Percentiles rank a stretch among this genome's conserved stretches.
phyloP scores from a whole-genome alignment of 805 yeast species.

The Yamadazyma sp. region DNA sequence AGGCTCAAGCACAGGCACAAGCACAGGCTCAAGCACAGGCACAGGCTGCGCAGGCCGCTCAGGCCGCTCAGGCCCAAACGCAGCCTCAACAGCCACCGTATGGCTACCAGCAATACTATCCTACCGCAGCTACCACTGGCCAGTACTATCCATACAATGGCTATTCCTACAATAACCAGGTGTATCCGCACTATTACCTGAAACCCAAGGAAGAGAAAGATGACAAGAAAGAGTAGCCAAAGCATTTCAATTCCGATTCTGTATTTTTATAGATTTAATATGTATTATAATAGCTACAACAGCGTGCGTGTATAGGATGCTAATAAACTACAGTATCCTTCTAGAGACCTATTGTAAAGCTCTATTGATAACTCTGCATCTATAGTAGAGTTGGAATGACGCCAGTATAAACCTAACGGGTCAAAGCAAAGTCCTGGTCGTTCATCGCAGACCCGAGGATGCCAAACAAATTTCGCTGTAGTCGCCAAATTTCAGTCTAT shows the following conservation, averaged over 20 bases:
- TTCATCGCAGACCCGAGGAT: too few species aligned
- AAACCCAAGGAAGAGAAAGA: constrained; percentile 14
- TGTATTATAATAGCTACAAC: too few species aligned
- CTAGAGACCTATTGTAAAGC: too few species aligned
- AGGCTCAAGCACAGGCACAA: constrained; percentile 10
- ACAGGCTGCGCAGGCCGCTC: not conserved
- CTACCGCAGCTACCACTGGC: constrained; percentile 13
- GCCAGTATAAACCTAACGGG: too few species aligned
- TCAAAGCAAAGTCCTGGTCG: too few species aligned
- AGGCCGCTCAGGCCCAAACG: constrained; percentile 6
- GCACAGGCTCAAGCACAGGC: constrained; percentile 11
- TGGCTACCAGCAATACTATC: constrained; percentile 26
- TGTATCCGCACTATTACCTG: constrained; percentile 14
- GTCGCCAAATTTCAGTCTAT: not conserved
- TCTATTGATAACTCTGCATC: too few species aligned
- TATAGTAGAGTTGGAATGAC: too few species aligned
- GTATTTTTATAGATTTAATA: constrained; percentile 13
- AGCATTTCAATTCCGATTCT: constrained; percentile 11
- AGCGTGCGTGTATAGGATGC: too few species aligned
- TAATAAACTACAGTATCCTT: too few species aligned
- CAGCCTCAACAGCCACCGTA: constrained; percentile 19
- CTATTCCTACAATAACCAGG: constrained; percentile 14
- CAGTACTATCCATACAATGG: constrained; percentile 24
- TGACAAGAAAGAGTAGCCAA: constrained; percentile 13
- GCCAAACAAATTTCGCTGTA: not conserved